Conservation (phyloP, 2,329 filamentous ascomycete species). For the Xylaria sp. region DNA sequence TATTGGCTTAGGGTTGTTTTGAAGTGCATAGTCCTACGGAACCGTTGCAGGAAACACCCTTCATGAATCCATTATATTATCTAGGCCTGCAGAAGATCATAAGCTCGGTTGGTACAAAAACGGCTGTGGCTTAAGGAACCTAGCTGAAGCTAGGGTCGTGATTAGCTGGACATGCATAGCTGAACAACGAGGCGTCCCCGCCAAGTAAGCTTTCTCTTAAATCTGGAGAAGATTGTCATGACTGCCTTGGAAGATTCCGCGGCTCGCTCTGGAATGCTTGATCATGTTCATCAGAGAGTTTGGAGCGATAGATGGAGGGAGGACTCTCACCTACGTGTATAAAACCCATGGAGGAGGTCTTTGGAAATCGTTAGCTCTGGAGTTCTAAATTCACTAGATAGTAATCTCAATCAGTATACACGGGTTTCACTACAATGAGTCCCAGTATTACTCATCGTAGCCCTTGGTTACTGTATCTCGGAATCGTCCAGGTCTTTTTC, state of each 20-base stretch:
- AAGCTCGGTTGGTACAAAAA: slow-evolving; percentile 10
- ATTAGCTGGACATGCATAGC: slow-evolving; percentile 19
- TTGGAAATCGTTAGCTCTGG: neutral
- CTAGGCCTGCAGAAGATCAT: slow-evolving; percentile 1
- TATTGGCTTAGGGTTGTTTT: neutral
- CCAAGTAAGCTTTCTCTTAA: slow-evolving; percentile 9
- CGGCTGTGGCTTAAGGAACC: slow-evolving; percentile 3
- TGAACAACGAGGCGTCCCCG: slow-evolving; percentile 19
- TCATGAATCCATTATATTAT: slow-evolving; percentile 7
- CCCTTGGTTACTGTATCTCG: slow-evolving; percentile 30
- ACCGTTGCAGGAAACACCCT: neutral
- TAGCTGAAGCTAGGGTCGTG: slow-evolving; percentile 12
- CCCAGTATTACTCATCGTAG: neutral
- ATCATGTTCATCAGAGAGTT: slow-evolving; percentile 2
- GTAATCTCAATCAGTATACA: neutral
- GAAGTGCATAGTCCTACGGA: neutral
- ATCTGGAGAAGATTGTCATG: slow-evolving; percentile 19
- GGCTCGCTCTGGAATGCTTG: neutral
- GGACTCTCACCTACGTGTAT: slow-evolving; percentile 9
- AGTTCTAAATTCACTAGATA: neutral
- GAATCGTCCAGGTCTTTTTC: slow-evolving; percentile 28
- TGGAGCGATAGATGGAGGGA: neutral
- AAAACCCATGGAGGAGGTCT: slow-evolving; percentile 1
- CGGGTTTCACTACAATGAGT: slow-evolving; percentile 8
- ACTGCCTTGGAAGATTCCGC: neutral